A percentile compares a stretch with the other conserved stretches of the same genome.
phyloP scores from a whole-genome alignment of 1,284 basidiomycete genomes.

The Ceratobasidium sp. region DNA sequence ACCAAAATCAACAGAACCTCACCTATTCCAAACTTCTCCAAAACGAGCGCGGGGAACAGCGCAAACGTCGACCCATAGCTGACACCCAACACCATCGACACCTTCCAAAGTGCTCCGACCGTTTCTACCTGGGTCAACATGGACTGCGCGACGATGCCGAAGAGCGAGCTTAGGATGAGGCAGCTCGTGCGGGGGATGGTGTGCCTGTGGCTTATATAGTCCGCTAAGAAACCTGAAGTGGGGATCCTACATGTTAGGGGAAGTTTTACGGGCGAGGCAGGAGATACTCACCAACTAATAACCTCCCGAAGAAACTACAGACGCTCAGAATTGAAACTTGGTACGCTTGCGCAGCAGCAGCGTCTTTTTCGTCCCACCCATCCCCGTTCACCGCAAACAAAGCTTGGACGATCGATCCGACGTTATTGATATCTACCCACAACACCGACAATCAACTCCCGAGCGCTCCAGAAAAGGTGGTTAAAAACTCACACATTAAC shows the following conservation, averaged over 20 bases:
- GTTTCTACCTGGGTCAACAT: conserved; percentile 22
- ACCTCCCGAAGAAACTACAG: conserved; percentile 85
- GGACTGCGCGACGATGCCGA: conserved; percentile 78
- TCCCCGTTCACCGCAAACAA: conserved; percentile 76
- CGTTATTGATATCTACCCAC: conserved; percentile 88
- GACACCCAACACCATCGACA: conserved; percentile 78
- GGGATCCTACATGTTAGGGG: too few species aligned
- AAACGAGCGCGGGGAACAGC: conserved; percentile 79
- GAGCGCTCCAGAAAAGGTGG: not conserved
- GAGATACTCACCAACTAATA: conserved; percentile 74
- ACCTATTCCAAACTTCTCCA: conserved; percentile 91
- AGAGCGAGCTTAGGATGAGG: conserved; percentile 72
- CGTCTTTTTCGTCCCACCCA: conserved; percentile 73
- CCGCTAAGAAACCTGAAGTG: conserved; percentile 76
- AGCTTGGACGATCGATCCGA: conserved; percentile 91
- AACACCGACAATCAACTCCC: not conserved
- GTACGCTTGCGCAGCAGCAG: conserved; percentile 82
- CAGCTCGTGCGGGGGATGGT: conserved; percentile 79
- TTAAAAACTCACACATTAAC: conserved; percentile 77
- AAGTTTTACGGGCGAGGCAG: not conserved
- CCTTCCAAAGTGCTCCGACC: conserved; percentile 70
- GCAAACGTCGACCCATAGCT: conserved; percentile 87
- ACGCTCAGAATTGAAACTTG: conserved; percentile 90
- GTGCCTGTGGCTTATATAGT: conserved; percentile 73
- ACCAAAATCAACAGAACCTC: conserved; percentile 52